Evolutionary conservation across 140 eudicot genomes (phyloP), one percentile per base, ranked within the genome.

Genomic region (Ambrosia hybrid): DNA sequence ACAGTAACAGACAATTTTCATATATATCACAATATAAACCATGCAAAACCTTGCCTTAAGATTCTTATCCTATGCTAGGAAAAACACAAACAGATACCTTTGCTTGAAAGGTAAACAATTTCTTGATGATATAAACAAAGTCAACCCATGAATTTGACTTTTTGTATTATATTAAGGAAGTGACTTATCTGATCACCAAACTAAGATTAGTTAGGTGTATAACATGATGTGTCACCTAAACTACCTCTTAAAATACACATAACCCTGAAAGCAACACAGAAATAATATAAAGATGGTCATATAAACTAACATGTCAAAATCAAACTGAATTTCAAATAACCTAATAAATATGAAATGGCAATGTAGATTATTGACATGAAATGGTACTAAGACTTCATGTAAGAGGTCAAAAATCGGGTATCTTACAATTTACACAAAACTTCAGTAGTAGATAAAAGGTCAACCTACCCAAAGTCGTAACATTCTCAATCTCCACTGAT

Each of bases 211-310:
- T 67, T 8, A 67, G 56, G 67, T 72, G 68, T 6, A 10, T 55
- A 6, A 8, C 49, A 76, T 76, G 69, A 15, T 76, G 55, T 63
- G 17, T 76, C 55, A 75, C 51, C 36, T 73, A 52, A 52, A 39
- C 68, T 60, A 55, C 58, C 45, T 38, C 59, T 61, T 73, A 15
- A 15, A 34, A 36, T n/a, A 62, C 34, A 14, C 17, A 73, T 63
- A 73, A 36, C 9, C 53, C 43, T 63, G 41, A 34, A 13, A 33
- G 6, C 13, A 73, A 62, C 34, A 14, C 15, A 62, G 13, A 4
- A 39, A n/a, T 6, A 15, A 12, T 68, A 68, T 68, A 51, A 21
- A 21, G 26, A 21, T 21, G 26, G 26, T 21, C 26, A 21, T 21
- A 21, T 21, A 36, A 56, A 55, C 57, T 38, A 37, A 56, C 21